A percentile compares a stretch with the other conserved stretches of the same genome.
Conservation (phyloP, 768 basidiomycete species). For the Suillus subalutaceus region DNA sequence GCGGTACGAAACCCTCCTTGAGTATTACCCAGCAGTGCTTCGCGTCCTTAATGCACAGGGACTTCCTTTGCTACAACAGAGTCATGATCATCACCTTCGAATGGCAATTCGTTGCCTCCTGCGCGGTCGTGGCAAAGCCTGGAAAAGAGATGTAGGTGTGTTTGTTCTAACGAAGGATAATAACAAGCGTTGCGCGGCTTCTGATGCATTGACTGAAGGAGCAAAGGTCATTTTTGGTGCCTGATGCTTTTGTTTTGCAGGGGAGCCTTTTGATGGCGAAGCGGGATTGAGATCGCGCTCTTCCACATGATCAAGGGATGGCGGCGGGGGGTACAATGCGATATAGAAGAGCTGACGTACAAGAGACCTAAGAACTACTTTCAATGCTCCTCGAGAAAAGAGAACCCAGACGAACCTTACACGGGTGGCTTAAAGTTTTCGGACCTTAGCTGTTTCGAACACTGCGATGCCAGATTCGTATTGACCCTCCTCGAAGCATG, state of each 20-base stretch:
- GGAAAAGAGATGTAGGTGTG: slow-evolving; percentile 51
- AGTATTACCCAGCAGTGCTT: slow-evolving; percentile 67
- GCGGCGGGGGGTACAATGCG: slow-evolving; percentile 59
- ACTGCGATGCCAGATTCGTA: slow-evolving; percentile 68
- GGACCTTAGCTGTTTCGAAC: slow-evolving; percentile 64
- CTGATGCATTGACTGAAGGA: slow-evolving; percentile 47
- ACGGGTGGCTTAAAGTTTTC: slow-evolving; percentile 56
- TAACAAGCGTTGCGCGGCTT: slow-evolving; percentile 55
- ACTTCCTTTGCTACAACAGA: slow-evolving; percentile 60
- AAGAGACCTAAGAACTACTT: slow-evolving; percentile 48
- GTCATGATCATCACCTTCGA: slow-evolving; percentile 42
- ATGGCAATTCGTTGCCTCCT: slow-evolving; percentile 11
- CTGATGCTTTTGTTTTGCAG: slow-evolving; percentile 49
- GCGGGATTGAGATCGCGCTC: slow-evolving; percentile 28
- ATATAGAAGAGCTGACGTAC: slow-evolving; percentile 72
- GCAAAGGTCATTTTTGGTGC: slow-evolving; percentile 44
- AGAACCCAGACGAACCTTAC: slow-evolving; percentile 42
- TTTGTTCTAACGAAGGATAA: slow-evolving; percentile 61
- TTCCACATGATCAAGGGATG: slow-evolving; percentile 17
- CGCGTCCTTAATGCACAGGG: slow-evolving; percentile 53
- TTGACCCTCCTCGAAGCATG: slow-evolving; percentile 76
- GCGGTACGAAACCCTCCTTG: slow-evolving; percentile 52
- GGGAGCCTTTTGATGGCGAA: slow-evolving; percentile 45
- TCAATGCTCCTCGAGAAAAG: neutral
- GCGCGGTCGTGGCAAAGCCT: slow-evolving; percentile 56